Percentiles rank a stretch among this genome's conserved stretches.
Conservation (phyloP, 2,329 filamentous ascomycete species). For the Verticillium isaacii region DNA sequence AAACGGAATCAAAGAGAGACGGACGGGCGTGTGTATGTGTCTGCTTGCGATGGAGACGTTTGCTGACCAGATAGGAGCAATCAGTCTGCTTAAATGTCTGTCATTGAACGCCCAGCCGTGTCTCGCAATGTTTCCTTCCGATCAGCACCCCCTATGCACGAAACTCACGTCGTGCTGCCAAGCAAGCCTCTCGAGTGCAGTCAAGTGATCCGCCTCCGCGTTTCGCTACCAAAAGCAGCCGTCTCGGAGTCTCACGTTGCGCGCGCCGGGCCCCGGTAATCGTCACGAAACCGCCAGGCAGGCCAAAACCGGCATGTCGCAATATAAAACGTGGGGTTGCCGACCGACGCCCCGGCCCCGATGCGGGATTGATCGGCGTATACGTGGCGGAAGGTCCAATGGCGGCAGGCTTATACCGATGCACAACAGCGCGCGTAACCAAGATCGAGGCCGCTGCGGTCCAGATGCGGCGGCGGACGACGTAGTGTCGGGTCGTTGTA, state of each 20-base stretch:
- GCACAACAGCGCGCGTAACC: not conserved
- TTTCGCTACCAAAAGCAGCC: not conserved
- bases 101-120: too few species aligned
- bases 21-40: too few species aligned
- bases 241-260: not conserved
- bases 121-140: too few species aligned
- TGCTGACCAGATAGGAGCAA: not conserved
- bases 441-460: not conserved
- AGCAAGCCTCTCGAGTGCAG: not conserved
- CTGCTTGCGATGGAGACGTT: too few species aligned
- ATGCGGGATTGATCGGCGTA: not conserved
- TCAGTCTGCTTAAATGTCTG: not conserved
- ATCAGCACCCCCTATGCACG: not conserved
- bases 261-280: not conserved
- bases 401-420: not conserved
- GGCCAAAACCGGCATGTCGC: not conserved
- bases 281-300: not conserved
- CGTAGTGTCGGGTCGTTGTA: too few species aligned
- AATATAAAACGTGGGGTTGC: not conserved
- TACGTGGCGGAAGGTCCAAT: not conserved
- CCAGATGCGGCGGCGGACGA: not conserved
- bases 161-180: not conserved
- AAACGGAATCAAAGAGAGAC: too few species aligned
- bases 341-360: not conserved
- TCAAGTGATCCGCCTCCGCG: not conserved